A percentile compares a stretch with the other conserved stretches of the same genome.
phyloP scores from a whole-genome alignment of 495 filamentous ascomycete genomes.

The Penicillium pulvis region DNA sequence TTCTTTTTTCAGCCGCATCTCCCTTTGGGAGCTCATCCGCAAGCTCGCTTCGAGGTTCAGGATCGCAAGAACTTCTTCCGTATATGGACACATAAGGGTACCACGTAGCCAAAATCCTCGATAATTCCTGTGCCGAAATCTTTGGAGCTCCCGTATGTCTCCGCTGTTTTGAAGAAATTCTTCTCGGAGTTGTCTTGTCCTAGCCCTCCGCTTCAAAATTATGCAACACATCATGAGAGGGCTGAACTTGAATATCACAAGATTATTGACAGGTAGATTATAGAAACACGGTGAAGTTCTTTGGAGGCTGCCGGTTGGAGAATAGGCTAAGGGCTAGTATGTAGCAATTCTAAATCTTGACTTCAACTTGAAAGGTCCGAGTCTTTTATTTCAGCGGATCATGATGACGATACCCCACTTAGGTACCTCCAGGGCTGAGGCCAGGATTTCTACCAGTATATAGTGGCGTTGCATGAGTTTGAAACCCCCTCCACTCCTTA shows the following conservation, averaged over 20 bases:
- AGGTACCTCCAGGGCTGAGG: slow-evolving; percentile 6
- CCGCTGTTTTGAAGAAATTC: slow-evolving; percentile 7
- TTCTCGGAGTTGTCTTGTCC: slow-evolving; percentile 6
- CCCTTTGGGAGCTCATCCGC: slow-evolving; percentile 5
- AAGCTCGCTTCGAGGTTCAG: slow-evolving; percentile 7
- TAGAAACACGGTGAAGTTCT: slow-evolving; percentile 2
- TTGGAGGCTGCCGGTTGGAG: slow-evolving; percentile 5
- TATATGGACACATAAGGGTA: slow-evolving; percentile 3
- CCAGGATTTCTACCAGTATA: slow-evolving; percentile 5
- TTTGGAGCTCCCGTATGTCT: slow-evolving; percentile 1
- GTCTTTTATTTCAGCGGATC: slow-evolving; percentile 4
- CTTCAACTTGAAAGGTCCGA: slow-evolving; percentile 3
- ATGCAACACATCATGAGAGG: slow-evolving; percentile 7
- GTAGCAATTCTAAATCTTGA: slow-evolving; percentile 9
- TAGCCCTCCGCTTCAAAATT: background rate
- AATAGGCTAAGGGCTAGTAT: slow-evolving; percentile 6
- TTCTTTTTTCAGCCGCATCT: slow-evolving; percentile 7
- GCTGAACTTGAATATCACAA: slow-evolving; percentile 6
- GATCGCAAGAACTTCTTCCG: slow-evolving; percentile 7
- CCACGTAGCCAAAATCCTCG: background rate
- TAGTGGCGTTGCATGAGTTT: too few relatives aligned
- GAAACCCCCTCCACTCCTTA: too few relatives aligned
- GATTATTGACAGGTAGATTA: slow-evolving; percentile 5
- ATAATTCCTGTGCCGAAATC: slow-evolving; percentile 3
- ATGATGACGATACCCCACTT: slow-evolving; percentile 6